phyloP scores from a whole-genome alignment of 164 flowering plant species.

The Pachysandra terminalis region DNA sequence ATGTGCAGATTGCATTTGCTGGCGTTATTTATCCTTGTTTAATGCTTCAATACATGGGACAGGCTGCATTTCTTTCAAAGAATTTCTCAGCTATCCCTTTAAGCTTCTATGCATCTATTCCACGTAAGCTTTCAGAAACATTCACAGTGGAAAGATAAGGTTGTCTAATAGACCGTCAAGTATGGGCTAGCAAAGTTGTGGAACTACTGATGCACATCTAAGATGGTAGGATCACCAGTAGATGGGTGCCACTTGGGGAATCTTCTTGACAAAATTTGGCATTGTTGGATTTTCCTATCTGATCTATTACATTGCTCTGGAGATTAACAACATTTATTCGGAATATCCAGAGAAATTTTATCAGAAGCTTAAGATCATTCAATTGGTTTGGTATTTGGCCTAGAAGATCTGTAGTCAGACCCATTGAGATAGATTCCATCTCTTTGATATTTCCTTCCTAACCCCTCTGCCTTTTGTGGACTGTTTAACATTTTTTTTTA shows the following conservation, averaged over 20 bases:
- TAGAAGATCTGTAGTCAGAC: not conserved
- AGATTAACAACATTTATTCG: too few species aligned
- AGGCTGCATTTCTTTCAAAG: constrained; percentile 73
- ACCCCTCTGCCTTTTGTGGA: not conserved
- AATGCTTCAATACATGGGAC: constrained; percentile 80
- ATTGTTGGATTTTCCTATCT: not conserved
- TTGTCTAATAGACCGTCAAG: not conserved
- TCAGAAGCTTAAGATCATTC: not conserved
- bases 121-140: constrained; percentile 32
- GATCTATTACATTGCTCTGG: not conserved
- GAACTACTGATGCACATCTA: not conserved
- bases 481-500: too few species aligned
- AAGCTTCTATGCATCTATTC: constrained; percentile 67
- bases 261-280: not conserved
- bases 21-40: constrained; percentile 57
- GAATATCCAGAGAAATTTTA: too few species aligned
- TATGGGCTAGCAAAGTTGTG: not conserved
- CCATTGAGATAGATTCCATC: not conserved
- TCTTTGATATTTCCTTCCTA: not conserved
- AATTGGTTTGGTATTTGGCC: not conserved
- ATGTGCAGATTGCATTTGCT: constrained; percentile 54
- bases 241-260: not conserved
- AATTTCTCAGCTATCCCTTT: constrained; percentile 34
- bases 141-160: not conserved
- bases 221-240: not conserved